Evolutionary conservation across 148 eudicot species (phyloP), one percentile per base, ranked within the genome.

Genomic region (Oxyria digyna): DNA sequence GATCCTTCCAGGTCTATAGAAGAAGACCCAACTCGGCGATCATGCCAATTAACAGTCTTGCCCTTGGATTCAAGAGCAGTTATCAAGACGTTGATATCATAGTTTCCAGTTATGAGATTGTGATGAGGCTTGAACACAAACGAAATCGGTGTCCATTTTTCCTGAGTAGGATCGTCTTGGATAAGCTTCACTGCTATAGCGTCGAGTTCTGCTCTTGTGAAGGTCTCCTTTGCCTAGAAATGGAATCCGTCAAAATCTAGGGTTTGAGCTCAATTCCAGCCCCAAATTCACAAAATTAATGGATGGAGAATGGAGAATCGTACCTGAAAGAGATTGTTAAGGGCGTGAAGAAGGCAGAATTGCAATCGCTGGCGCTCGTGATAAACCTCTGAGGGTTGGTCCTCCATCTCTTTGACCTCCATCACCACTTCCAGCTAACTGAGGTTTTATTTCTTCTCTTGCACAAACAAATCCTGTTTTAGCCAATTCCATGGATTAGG

Each of bases 311-410:
- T 42, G 33, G 0, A 41, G 21, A 27, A 32, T 35, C 27, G 46
- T 68, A 89, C 98, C 96, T 93, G 98, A 80, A 87, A 90, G 66
- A 93, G 97, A 78, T 93, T 93, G 80, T 93, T 93, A 72, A 93
- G 97, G 68, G 97, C 75, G 67, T 93, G 98, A 26, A 93, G 84
- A 66, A 90, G 91, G 65, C 98, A 93, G 71, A 93, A 80, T 59
- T 93, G 98, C 52, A 90, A 77, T 71, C 70, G 90, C 75, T 93
- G 98, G 41, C 80, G 81, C 81, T 93, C 98, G 69, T 93, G 98
- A 77, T 87, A 93, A 29, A 93, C 71, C 32, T 59, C 38, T 13
- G 65, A 29, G n/a, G 3, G 37, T 31, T 31, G 65, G 8, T 29
- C 35, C 65, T 69, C 65, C 37, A 69, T 14, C 67, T 73, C 71